These are phyloP conservation scores for Paecilomyces formosus DNA, from an alignment of 2,329 filamentous ascomycete species.

Conservation along the genomic window DNA sequence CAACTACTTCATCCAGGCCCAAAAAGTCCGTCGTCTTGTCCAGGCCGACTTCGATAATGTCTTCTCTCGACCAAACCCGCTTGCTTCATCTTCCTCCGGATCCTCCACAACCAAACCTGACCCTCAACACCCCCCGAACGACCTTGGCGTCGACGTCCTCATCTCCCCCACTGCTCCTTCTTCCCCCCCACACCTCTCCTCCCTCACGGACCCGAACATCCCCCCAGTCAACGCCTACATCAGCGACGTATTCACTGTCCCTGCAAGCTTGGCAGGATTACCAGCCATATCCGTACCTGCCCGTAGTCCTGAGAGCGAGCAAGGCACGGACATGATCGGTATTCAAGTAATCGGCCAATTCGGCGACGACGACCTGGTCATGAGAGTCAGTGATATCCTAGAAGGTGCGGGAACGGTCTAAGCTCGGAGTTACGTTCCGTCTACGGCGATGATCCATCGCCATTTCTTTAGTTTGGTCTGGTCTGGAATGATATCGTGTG, in stretches of 20 bases:
- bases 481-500: too few species aligned
- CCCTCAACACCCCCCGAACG: neutral
- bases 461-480: too few species aligned
- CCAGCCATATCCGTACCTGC: conserved; percentile 81
- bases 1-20: conserved; percentile 94
- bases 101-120: neutral
- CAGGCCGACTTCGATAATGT: conserved; percentile 78
- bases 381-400: conserved; percentile 30
- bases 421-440: neutral
- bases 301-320: conserved; percentile 9
- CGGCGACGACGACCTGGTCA: conserved; percentile 37
- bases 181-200: conserved; percentile 57
- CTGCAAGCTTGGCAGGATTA: conserved; percentile 83
- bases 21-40: conserved; percentile 76
- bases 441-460: neutral
- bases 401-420: conserved; percentile 10
- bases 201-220: conserved; percentile 36
- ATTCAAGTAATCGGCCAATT: conserved; percentile 43
- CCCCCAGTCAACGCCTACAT: conserved; percentile 67
- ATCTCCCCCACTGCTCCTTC: conserved; percentile 82
- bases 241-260: conserved; percentile 94
- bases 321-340: conserved; percentile 22
- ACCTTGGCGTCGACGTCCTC: conserved; percentile 64
- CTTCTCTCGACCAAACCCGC: conserved; percentile 63
- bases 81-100: conserved; percentile 30